Base-by-base conservation (phyloP, 2,329 filamentous ascomycete species). In the Neonectria punicea region DNA sequence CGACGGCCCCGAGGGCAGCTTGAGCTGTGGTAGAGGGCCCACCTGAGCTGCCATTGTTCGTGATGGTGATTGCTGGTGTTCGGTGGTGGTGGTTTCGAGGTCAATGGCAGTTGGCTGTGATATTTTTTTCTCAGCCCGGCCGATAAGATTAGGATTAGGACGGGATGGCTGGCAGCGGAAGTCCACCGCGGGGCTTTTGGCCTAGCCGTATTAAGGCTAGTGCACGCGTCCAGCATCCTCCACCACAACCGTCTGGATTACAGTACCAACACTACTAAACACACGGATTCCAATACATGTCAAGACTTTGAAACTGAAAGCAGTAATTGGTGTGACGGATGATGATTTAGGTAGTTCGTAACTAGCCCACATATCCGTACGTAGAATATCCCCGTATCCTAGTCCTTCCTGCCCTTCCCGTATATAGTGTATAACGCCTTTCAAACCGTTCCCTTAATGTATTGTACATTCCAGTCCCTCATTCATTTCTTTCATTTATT, bases 41-140 rank as follows among this genome's bases (percentile, higher is more conserved):
- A 97, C 92, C 83, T 93, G 90, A 75, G 94, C 92, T 74, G 94
- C 94, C 94, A 97, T 97, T 77, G 69, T 71, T 65, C 39, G 34
- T 72, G 58, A 59, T 70, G 62, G 63, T 59, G 60, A 62, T 69
- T 67, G 60, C 63, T 65, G 58, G 61, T 68, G 65, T 65, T 56
- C 55, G 53, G 57, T 68, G 68, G 51, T 56, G 59, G 39, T 63
- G 55, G 41, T 54, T 59, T 56, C 56, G n/a, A 51, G 56, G 44
- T 64, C 55, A 59, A 54, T 49, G 55, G 50, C 30, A 32, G 32
- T 41, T 58, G 49, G 62, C 65, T 47, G 66, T 68, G 63, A 67
- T 73, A 67, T 74, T 75, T 77, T 76, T 77, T 77, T 77, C 73
- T 71, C 69, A 64, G 59, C 36, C 36, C 14, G 36, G 36, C 14